A percentile compares a stretch with the other conserved stretches of the same genome.
Conservation (phyloP, 768 basidiomycete species). For the Russula brevipes region DNA sequence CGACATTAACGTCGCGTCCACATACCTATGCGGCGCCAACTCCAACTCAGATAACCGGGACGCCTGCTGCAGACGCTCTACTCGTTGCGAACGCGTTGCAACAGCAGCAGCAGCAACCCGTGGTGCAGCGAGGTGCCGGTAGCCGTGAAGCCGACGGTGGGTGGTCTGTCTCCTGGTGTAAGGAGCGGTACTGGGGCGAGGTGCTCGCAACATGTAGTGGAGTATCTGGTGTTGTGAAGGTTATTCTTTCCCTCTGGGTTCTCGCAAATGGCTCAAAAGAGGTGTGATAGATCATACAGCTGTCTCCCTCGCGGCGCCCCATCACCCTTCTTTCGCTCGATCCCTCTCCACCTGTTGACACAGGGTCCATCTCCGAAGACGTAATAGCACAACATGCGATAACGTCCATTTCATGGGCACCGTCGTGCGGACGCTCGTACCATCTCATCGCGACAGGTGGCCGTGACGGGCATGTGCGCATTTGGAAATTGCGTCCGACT, state of each 20-base stretch:
- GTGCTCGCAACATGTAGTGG: slow-evolving; percentile 76
- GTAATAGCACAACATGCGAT: slow-evolving; percentile 53
- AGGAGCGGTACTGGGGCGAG: slow-evolving; percentile 94
- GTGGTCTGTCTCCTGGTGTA: slow-evolving; percentile 94
- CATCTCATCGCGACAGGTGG: slow-evolving; percentile 90
- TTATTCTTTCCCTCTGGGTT: slow-evolving; percentile 30
- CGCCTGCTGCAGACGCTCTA: slow-evolving; percentile 48
- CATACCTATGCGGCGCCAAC: slow-evolving; percentile 63
- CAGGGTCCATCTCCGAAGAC: slow-evolving; percentile 30
- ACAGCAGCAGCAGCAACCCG: slow-evolving; percentile 37
- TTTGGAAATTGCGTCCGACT: slow-evolving; percentile 78
- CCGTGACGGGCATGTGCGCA: slow-evolving; percentile 81
- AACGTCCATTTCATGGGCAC: slow-evolving; percentile 88
- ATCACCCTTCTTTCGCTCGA: slow-evolving; percentile 57
- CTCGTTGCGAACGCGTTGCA: slow-evolving; percentile 62
- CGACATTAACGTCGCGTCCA: slow-evolving; percentile 39
- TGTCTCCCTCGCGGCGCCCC: slow-evolving; percentile 64
- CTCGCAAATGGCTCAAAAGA: slow-evolving; percentile 2
- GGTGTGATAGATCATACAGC: slow-evolving; percentile 61
- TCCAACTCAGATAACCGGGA: slow-evolving; percentile 55
- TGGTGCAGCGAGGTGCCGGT: slow-evolving; percentile 42
- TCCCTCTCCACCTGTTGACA: slow-evolving; percentile 38
- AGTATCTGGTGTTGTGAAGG: slow-evolving; percentile 69
- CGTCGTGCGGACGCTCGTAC: slow-evolving; percentile 88
- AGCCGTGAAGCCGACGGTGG: slow-evolving; percentile 84